phyloP scores from a whole-genome alignment of 371 early-diverging fungal genomes.

The Amoeboaphelidium protococcarum region DNA sequence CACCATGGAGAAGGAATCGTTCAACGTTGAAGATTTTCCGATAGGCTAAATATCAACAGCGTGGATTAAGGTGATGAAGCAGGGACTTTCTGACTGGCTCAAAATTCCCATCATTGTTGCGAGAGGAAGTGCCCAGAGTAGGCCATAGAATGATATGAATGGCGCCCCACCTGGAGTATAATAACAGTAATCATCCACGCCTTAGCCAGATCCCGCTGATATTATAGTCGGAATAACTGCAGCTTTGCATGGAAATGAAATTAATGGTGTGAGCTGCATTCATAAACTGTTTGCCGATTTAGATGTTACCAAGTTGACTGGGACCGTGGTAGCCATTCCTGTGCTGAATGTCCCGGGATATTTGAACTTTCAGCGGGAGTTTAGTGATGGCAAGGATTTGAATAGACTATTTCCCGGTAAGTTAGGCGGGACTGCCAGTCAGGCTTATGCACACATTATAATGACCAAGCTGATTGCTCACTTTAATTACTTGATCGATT shows the following conservation, averaged over 20 bases:
- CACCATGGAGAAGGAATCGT: conserved; percentile 25
- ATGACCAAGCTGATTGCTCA: conserved; percentile 46
- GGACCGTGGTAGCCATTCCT: conserved; percentile 64
- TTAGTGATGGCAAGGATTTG: conserved; percentile 45
- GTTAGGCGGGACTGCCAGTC: conserved; percentile 36
- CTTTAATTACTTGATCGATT: conserved; percentile 54
- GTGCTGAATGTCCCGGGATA: conserved; percentile 67
- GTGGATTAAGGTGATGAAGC: conserved; percentile 45
- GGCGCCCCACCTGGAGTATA: no score
- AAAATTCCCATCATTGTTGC: conserved; percentile 35
- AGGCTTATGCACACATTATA: conserved; percentile 50
- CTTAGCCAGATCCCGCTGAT: conserved; percentile 1
- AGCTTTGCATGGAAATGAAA: conserved; percentile 69
- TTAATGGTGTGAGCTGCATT: conserved; percentile 71
- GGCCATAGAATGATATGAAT: no score
- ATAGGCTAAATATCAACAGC: conserved; percentile 27
- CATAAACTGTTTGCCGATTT: conserved; percentile 53
- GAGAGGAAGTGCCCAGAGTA: conserved; percentile 24
- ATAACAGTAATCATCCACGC: no score
- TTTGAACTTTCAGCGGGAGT: conserved; percentile 44
- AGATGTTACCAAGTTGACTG: conserved; percentile 33
- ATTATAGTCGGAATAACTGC: conserved; percentile 20
- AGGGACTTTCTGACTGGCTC: conserved; percentile 35
- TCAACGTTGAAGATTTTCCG: conserved; percentile 34
- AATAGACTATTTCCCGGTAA: conserved; percentile 59